Conservation (phyloP, 2,329 filamentous ascomycete species). For the Paecilomyces sp. region DNA sequence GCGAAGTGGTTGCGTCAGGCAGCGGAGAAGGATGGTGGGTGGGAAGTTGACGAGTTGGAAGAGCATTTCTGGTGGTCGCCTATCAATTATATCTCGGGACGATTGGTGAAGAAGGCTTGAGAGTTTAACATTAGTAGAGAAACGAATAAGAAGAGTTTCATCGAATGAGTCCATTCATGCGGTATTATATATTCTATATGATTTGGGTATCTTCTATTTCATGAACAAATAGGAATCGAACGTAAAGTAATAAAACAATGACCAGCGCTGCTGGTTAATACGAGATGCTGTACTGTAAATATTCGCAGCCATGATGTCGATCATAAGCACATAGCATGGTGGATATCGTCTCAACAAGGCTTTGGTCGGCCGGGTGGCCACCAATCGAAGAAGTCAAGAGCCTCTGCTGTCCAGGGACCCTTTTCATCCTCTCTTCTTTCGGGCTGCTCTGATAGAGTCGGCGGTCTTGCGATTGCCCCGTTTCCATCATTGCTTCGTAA, state of each 20-base stretch:
- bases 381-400: constrained; percentile 36
- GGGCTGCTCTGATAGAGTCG: background rate
- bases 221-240: background rate
- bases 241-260: background rate
- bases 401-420: constrained; percentile 36
- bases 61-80: constrained; percentile 27
- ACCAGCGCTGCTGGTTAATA: background rate
- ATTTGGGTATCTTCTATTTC: background rate
- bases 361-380: constrained; percentile 34
- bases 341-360: constrained; percentile 12
- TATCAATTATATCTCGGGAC: constrained; percentile 36
- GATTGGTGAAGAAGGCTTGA: constrained; percentile 29
- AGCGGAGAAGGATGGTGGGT: constrained; percentile 36
- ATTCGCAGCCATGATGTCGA: background rate
- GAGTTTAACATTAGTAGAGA: background rate
- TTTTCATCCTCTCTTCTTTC: constrained; percentile 16
- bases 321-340: background rate
- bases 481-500: constrained; percentile 12
- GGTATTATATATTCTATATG: background rate
- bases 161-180: background rate
- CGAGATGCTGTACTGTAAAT: background rate
- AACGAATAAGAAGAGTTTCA: background rate
- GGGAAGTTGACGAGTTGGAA: constrained; percentile 44
- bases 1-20: constrained; percentile 34
- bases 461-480: background rate